Evolutionary conservation across 129 eudicot genomes (phyloP).

Genomic region (Helianthus annuus): HanXRQr2.0-SUNRISE NC_035434.2:7890425-7890924

Average conservation of each 20-base stretch:
- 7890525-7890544: background rate
- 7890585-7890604: constrained; percentile 90
- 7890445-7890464: background rate
- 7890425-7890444: background rate
- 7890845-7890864: constrained; percentile 93
- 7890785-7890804: constrained; percentile 86
- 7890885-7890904: constrained; percentile 84
- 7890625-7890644: constrained; percentile 84
- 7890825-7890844: constrained; percentile 98
- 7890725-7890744: constrained; percentile 80
- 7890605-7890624: constrained; percentile 72
- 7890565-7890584: constrained; percentile 91
- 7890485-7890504: background rate
- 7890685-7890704: constrained; percentile 99
- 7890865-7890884: constrained; percentile 85
- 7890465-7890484: background rate
- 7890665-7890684: constrained; percentile 89
- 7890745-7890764: constrained; percentile 69
- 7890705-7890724: constrained; percentile 92
- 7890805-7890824: constrained; percentile 95
- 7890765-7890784: constrained; percentile 96
- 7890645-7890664: constrained; percentile 78
- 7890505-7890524: background rate
- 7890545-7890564: background rate
- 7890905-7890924: constrained; percentile 73